phyloP scores from a whole-genome alignment of 768 basidiomycete genomes.

The Coprinellus aureogranulatus region DNA sequence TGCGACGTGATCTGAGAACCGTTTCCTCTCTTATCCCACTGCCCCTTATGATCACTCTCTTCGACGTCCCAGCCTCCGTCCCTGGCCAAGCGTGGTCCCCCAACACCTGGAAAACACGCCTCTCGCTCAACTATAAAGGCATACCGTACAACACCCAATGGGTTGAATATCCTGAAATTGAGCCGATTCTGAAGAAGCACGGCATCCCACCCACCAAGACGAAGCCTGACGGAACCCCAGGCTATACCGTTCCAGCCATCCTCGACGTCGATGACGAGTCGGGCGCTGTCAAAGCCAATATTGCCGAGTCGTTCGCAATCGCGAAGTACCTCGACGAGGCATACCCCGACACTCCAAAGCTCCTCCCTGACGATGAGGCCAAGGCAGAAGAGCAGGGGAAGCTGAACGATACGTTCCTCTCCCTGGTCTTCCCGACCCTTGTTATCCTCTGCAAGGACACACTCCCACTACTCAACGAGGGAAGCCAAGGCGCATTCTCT shows the following conservation, averaged over 20 bases:
- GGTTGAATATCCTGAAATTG: slow-evolving; percentile 54
- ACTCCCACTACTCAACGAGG: not conserved
- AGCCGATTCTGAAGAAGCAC: slow-evolving; percentile 28
- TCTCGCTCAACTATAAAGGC: slow-evolving; percentile 34
- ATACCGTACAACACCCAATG: slow-evolving; percentile 46
- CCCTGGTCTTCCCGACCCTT: not conserved
- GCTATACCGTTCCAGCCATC: slow-evolving; percentile 51
- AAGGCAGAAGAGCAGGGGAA: not conserved
- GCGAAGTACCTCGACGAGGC: slow-evolving; percentile 49
- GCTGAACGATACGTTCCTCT: not conserved
- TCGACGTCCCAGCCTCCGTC: slow-evolving; percentile 31
- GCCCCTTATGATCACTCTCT: slow-evolving; percentile 32
- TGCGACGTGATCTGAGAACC: no score
- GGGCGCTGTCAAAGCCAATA: slow-evolving; percentile 13
- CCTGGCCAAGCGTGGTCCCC: slow-evolving; percentile 29
- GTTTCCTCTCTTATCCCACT: no score
- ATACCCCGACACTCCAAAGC: slow-evolving; percentile 41
- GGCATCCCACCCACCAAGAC: slow-evolving; percentile 34
- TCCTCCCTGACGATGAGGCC: slow-evolving; percentile 25
- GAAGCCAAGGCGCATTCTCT: not conserved
- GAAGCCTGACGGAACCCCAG: slow-evolving; percentile 28
- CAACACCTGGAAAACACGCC: slow-evolving; percentile 30
- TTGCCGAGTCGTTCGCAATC: slow-evolving; percentile 46
- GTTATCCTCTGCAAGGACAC: not conserved
- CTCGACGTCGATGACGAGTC: slow-evolving; percentile 48